A percentile compares a stretch with the other conserved stretches of the same genome.
Conservation (phyloP, 176 grass and related monocot genomes). For the Aechmea fasciata region DNA sequence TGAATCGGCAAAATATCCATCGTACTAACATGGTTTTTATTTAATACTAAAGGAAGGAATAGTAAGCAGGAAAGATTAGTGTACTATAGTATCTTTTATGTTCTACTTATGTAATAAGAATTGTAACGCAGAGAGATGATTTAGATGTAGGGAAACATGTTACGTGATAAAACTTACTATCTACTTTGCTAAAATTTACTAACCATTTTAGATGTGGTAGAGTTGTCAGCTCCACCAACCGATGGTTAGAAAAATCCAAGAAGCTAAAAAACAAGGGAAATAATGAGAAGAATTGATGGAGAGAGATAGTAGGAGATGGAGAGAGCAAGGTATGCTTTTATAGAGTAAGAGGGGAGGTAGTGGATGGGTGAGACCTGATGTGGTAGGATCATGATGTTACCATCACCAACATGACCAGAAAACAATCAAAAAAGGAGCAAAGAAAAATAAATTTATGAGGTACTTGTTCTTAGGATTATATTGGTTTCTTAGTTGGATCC, state of each 20-base stretch:
- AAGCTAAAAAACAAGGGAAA: slow-evolving; percentile 12
- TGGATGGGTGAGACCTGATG: slow-evolving; percentile 24
- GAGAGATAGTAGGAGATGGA: slow-evolving; percentile 10
- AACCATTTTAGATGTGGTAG: slow-evolving; percentile 23
- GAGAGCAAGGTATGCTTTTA: slow-evolving; percentile 40
- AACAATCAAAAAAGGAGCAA: not conserved
- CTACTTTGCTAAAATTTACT: slow-evolving; percentile 11
- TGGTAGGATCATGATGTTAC: slow-evolving; percentile 6
- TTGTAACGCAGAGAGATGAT: not conserved
- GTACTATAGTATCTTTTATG: not conserved
- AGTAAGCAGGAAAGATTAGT: not conserved
- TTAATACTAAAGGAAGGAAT: not conserved
- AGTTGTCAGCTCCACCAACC: not conserved
- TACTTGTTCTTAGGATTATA: slow-evolving; percentile 43
- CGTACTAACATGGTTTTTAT: not conserved
- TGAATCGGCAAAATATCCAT: not conserved
- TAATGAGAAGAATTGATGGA: not conserved
- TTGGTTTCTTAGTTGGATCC: slow-evolving; percentile 59
- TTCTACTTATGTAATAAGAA: not conserved
- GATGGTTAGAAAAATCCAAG: slow-evolving; percentile 9
- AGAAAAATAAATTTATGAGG: slow-evolving; percentile 7
- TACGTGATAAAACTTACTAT: not conserved
- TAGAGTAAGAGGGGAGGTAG: slow-evolving; percentile 28
- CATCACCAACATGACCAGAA: not conserved
- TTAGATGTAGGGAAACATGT: not conserved